Conservation (phyloP, 176 grass and related monocot genomes). For the Zea luxurians region DNA sequence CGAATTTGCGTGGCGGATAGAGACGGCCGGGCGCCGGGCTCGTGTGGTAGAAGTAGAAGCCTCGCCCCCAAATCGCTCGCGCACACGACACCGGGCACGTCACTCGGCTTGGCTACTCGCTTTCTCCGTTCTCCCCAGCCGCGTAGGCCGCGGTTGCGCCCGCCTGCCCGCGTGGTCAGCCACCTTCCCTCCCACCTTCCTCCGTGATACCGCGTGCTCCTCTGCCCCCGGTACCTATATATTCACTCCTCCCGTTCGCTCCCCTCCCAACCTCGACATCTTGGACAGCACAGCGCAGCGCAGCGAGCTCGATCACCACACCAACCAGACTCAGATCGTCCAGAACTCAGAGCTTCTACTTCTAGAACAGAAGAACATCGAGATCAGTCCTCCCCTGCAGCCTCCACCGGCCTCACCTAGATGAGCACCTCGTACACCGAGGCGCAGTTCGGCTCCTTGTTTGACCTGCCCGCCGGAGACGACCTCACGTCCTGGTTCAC, state of each 20-base stretch:
- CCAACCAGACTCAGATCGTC: background rate
- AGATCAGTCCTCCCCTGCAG: background rate
- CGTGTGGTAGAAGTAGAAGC: background rate
- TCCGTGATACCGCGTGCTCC: constrained; percentile 29
- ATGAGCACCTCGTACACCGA: constrained; percentile 39
- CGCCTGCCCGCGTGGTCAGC: constrained; percentile 23
- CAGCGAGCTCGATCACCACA: background rate
- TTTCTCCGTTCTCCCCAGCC: constrained; percentile 61
- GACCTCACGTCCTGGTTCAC: constrained; percentile 29
- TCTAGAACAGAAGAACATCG: background rate
- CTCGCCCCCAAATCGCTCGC: background rate
- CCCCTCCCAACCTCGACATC: background rate
- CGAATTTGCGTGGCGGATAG: background rate
- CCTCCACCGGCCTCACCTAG: background rate
- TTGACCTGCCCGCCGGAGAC: constrained; percentile 39
- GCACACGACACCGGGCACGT: background rate
- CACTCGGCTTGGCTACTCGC: constrained; percentile 29
- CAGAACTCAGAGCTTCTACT: background rate
- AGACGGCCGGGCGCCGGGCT: background rate
- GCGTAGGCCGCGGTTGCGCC: constrained; percentile 63
- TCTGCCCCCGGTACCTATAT: constrained; percentile 26
- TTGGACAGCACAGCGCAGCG: background rate
- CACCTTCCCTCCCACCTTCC: constrained; percentile 23
- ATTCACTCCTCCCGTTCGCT: background rate
- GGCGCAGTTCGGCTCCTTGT: constrained; percentile 30